These are phyloP conservation scores for Penicillium psychrofluorescens DNA, from an alignment of 495 filamentous ascomycete genomes.

Conservation along the genomic window DNA sequence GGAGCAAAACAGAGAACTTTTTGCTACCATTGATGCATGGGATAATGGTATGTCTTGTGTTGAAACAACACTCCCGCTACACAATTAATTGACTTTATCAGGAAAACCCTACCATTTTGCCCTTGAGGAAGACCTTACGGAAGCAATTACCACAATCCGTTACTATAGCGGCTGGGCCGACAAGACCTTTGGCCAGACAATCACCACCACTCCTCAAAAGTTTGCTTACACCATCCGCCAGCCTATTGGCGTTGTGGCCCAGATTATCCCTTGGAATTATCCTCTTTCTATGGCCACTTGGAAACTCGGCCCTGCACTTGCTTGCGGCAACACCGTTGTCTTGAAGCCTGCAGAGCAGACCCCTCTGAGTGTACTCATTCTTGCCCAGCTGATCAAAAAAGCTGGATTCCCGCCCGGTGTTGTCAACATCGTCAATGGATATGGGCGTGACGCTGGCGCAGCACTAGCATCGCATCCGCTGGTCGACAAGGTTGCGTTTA, in stretches of 20 bases:
- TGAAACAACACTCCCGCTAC: not conserved
- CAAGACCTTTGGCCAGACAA: slow-evolving; percentile 86
- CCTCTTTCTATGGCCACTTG: slow-evolving; percentile 84
- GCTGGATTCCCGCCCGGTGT: slow-evolving; percentile 91
- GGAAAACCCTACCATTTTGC: slow-evolving; percentile 72
- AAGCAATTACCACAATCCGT: slow-evolving; percentile 62
- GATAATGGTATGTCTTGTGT: slow-evolving; percentile 60
- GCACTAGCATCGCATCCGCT: slow-evolving; percentile 69
- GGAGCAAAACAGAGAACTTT: slow-evolving; percentile 59
- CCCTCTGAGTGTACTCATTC: slow-evolving; percentile 75
- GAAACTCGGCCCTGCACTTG: slow-evolving; percentile 87
- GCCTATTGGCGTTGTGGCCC: slow-evolving; percentile 84
- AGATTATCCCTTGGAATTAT: slow-evolving; percentile 83
- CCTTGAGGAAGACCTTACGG: slow-evolving; percentile 64
- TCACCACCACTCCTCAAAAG: slow-evolving; percentile 71
- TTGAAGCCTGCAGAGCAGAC: slow-evolving; percentile 95
- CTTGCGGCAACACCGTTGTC: slow-evolving; percentile 82
- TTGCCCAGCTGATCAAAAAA: slow-evolving; percentile 74
- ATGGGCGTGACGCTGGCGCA: slow-evolving; percentile 68
- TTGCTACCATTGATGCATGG: slow-evolving; percentile 92
- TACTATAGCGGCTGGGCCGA: slow-evolving; percentile 93
- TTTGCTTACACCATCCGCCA: slow-evolving; percentile 88
- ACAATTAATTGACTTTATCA: slow-evolving; percentile 27
- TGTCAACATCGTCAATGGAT: slow-evolving; percentile 80
- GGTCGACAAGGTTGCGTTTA: slow-evolving; percentile 91